Base-by-base conservation (phyloP, 257 asterid genomes). In the Lycium barbarum region DNA sequence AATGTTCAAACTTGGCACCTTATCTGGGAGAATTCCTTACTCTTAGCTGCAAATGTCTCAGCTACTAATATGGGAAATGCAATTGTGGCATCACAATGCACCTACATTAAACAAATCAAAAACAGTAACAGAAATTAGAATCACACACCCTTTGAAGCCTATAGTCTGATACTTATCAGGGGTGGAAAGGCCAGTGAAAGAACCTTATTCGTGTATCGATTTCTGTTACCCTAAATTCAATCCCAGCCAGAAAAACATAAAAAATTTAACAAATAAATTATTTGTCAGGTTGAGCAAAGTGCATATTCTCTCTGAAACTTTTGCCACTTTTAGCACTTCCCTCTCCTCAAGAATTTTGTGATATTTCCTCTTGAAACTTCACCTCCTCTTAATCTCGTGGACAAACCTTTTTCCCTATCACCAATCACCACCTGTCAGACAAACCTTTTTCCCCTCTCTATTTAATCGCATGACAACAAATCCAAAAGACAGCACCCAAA, bases 81-180 rank as follows among this genome's bases (percentile, higher is more conserved):
- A 86, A 93, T 93, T 68, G 98, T 96, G 33, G 99, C 98, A 87
- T 95, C 98, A 83, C 98, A 95, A 45, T 95, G 99, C 78, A 93
- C 98, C 98, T 96, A 92, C 81, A 17, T 26, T 26, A 1, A 26
- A 26, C 33, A 26, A 26, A 26, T 26, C 0, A 1, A 26, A 26
- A 26, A 26, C 38, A 61, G 14, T 38, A 35, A 74, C 49, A 70
- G 13, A 71, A 26, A 13, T 36, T 49, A 36, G 4, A 82, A 49
- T 9, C 53, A 17, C 13, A 22, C 55, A 40, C 61, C 36, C 7
- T 81, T 12, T 62, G 61, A 61, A 61, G 58, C 13, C 58, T 17
- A 54, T 15, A 6, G 14, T 36, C n/a, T 55, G 57, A 15, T 22
- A 45, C 13, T 18, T 36, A 40, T 15, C 35, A 81, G 61, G 12